Percentiles rank a stretch among this genome's conserved stretches.
phyloP scores from a whole-genome alignment of 768 basidiomycete genomes.

The Sutorius australiensis region DNA sequence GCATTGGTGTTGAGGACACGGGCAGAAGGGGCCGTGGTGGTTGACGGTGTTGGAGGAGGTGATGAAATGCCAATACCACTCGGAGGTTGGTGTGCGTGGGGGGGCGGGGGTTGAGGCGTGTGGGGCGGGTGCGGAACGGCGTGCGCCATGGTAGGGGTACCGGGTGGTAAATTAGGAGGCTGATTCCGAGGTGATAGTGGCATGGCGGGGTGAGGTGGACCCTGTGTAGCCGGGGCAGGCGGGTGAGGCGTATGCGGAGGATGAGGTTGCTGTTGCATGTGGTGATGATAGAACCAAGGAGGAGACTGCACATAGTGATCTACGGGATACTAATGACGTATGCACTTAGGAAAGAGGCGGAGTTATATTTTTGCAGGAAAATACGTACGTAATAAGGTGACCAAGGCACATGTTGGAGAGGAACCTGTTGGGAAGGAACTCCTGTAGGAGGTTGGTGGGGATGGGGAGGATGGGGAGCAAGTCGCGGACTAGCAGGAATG shows the following conservation, averaged over 20 bases:
- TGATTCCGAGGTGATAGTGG: conserved; percentile 70
- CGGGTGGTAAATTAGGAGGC: conserved; percentile 51
- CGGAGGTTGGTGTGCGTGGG: conserved; percentile 41
- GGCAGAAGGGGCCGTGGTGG: conserved; percentile 38
- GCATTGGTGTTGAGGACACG: conserved; percentile 60
- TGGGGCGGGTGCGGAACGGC: conserved; percentile 47
- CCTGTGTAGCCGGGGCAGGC: conserved; percentile 34
- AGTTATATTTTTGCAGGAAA: background rate
- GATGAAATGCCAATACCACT: conserved; percentile 48
- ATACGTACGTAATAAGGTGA: conserved; percentile 56
- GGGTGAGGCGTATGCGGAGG: conserved; percentile 45
- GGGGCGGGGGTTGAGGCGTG: conserved; percentile 45
- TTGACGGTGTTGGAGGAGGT: conserved; percentile 66
- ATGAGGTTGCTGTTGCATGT: conserved; percentile 39
- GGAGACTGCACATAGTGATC: conserved; percentile 45
- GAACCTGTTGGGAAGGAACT: conserved; percentile 44
- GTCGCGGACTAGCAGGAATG: conserved; percentile 60
- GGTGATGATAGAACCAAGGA: conserved; percentile 39
- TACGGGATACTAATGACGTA: conserved; percentile 37
- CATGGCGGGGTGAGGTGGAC: conserved; percentile 46
- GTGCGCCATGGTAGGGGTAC: conserved; percentile 66
- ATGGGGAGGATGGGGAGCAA: conserved; percentile 45
- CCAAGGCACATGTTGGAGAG: conserved; percentile 42
- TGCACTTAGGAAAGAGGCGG: background rate
- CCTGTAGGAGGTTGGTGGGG: conserved; percentile 53